Base-by-base conservation (phyloP, 2,329 filamentous ascomycete genomes). In the Teratosphaeriaceae sp. region DNA sequence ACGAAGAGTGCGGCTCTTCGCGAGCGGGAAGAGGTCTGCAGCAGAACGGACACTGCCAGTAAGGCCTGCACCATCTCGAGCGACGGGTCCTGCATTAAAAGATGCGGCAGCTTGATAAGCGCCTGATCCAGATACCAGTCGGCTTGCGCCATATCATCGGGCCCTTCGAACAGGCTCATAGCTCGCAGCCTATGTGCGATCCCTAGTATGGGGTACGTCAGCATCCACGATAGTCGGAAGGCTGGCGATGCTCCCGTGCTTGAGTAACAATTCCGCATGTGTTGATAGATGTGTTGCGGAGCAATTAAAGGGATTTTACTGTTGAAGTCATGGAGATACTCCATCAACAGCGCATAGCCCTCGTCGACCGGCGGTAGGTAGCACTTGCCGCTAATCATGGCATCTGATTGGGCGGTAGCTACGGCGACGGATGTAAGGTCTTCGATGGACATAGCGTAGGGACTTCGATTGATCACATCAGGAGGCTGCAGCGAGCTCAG, bases 291-390 rank as follows among this genome's bases (percentile, higher is more conserved):
- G 29, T 23, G 11, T 29, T 23, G 13, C 4, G 39, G 39, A 6
- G 30, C 21, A 5, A 42, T 31, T 15, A 42, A 20, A 29, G 39
- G 39, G 19, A 42, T 18, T 21, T 42, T 42, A 19, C 27, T 35
- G 39, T 42, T 42, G 39, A 33, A 42, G 19, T 42, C 39, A 18
- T 24, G 22, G 36, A 38, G 36, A 18, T 9, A 38, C 16, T 38
- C 36, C 5, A 20, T 24, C 7, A 38, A 16, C 22, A 38, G 22
- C 6, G 36, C 20, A 11, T 15, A 27, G 11, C 6, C 36, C 7
- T 38, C 36, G 7, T 38, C 16, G 20, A 16, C 36, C n/a, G 20
- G 20, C n/a, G 36, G 36, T 6, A 38, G 22, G 22, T 38, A 38
- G 22, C 36, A 38, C 6, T 16, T 6, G 15, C 22, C 7, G 12